These are phyloP conservation scores for Cyanidiococcus yangmingshanensis DNA, from an alignment of 23 red algal species.

Conservation along the genomic window DNA sequence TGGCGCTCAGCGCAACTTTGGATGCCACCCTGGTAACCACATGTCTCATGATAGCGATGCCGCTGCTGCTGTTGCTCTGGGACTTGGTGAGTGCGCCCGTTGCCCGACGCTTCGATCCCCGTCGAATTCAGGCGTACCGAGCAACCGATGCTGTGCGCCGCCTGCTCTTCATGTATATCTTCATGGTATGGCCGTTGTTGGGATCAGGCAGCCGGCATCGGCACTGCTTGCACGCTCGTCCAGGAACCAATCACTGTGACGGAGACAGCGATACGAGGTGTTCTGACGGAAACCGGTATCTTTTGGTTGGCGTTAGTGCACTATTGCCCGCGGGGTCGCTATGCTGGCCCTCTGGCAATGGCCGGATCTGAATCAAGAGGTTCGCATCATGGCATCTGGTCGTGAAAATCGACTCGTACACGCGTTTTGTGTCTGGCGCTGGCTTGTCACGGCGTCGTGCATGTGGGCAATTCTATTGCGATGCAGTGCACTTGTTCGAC, in stretches of 20 bases:
- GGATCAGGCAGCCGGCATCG: neutral
- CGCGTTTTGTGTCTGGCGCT: conserved; percentile 12
- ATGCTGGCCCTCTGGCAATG: conserved; percentile 1
- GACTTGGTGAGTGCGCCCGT: neutral
- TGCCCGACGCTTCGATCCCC: neutral
- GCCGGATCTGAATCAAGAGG: conserved; percentile 5
- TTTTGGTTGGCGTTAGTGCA: neutral
- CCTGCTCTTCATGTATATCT: conserved; percentile 9
- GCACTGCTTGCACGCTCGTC: neutral
- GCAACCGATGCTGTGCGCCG: conserved; percentile 15
- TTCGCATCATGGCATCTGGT: neutral
- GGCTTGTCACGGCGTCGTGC: conserved; percentile 4
- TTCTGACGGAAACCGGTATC: neutral
- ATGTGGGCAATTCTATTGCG: neutral
- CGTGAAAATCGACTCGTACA: neutral
- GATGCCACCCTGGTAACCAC: neutral
- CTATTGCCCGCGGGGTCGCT: neutral
- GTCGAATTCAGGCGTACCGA: neutral
- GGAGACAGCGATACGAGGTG: neutral
- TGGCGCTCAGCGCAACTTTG: neutral
- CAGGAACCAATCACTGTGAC: neutral
- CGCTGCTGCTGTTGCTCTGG: neutral
- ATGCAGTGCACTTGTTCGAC: neutral
- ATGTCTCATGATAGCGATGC: neutral
- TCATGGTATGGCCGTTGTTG: neutral